Percentiles rank a stretch among this genome's conserved stretches.
Conservation (phyloP, 1,139 yeast species). For the Geotrichum europaeum region DNA sequence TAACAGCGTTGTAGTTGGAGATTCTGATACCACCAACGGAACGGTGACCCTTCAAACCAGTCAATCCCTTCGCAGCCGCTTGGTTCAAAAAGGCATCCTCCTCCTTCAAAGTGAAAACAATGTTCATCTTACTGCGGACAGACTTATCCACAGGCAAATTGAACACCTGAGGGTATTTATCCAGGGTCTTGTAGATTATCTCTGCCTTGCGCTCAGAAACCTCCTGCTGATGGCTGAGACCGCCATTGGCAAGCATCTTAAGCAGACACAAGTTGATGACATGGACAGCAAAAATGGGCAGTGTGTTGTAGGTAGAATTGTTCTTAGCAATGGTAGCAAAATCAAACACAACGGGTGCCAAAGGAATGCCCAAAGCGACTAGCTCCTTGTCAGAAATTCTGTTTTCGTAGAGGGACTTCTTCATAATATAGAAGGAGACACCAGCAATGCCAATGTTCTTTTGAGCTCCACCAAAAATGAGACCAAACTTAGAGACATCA, state of each 20-base stretch:
- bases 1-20: constrained; percentile 79
- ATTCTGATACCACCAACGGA: constrained; percentile 97
- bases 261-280: constrained; percentile 73
- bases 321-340: constrained; percentile 80
- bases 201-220: constrained; percentile 57
- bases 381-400: constrained; percentile 62
- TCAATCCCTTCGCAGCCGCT: constrained; percentile 51
- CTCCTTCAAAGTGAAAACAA: constrained; percentile 70
- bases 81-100: constrained; percentile 64
- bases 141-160: constrained; percentile 56
- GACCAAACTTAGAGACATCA: constrained; percentile 79
- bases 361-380: constrained; percentile 54
- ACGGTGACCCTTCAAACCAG: constrained; percentile 91
- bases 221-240: constrained; percentile 49
- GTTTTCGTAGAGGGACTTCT: constrained; percentile 60
- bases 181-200: constrained; percentile 58
- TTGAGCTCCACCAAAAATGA: constrained; percentile 87
- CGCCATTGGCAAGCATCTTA: constrained; percentile 57
- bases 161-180: constrained; percentile 57
- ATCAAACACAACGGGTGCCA: constrained; percentile 83
- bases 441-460: constrained; percentile 97
- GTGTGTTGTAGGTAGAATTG: constrained; percentile 90
- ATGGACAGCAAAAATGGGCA: constrained; percentile 87
- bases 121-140: constrained; percentile 83
- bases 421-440: constrained; percentile 80